Conservation (phyloP, 257 asterid species). For the Henckelia pumila region DNA sequence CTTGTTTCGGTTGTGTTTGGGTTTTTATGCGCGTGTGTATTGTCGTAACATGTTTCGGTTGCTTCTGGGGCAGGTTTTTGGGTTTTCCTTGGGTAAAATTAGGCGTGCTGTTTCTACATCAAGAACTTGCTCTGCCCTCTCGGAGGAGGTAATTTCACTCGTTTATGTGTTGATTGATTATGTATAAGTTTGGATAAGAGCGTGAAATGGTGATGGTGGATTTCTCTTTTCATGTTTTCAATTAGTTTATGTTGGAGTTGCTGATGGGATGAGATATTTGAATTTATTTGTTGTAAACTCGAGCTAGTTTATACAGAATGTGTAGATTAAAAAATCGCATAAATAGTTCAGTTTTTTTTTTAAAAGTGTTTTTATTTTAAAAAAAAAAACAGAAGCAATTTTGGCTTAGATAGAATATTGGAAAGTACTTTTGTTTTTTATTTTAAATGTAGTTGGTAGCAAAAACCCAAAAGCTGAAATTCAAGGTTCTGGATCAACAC, state of each 20-base stretch:
- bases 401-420: too few relatives aligned
- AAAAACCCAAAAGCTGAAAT: too few relatives aligned
- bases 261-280: slow-evolving; percentile 8
- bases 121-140: slow-evolving; percentile 34
- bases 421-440: too few relatives aligned
- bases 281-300: background rate
- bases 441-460: too few relatives aligned
- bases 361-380: too few relatives aligned
- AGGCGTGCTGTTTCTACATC: slow-evolving; percentile 40
- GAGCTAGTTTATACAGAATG: too few relatives aligned
- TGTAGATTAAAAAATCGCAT: too few relatives aligned
- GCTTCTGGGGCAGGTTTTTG: slow-evolving; percentile 41
- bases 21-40: slow-evolving; percentile 3
- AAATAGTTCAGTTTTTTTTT: too few relatives aligned
- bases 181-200: background rate
- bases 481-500: too few relatives aligned
- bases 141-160: slow-evolving; percentile 51
- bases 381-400: too few relatives aligned
- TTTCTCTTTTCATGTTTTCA: background rate
- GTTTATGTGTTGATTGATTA: slow-evolving; percentile 5
- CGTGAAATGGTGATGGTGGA: background rate
- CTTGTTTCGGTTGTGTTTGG: background rate
- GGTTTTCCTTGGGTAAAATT: slow-evolving; percentile 47
- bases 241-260: background rate
- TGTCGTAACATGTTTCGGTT: background rate